phyloP scores from a whole-genome alignment of 2,329 filamentous ascomycete genomes.

The Ophiocordyceps camponoti-rufipedis region DNA sequence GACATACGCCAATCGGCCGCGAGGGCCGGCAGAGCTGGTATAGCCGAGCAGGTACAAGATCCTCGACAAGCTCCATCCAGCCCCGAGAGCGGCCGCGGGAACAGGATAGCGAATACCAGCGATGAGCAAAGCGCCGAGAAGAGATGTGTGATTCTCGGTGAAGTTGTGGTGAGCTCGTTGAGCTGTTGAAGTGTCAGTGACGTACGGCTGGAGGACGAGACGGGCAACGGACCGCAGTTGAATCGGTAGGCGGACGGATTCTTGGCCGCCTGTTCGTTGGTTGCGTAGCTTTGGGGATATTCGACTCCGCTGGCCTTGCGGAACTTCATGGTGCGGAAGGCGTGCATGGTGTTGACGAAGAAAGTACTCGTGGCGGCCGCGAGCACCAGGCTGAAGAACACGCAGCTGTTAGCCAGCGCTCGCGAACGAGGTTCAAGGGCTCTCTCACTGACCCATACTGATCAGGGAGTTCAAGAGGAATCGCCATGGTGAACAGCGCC shows the following conservation, averaged over 20 bases:
- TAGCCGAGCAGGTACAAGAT: slow-evolving; percentile 39
- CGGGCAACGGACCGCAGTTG: slow-evolving; percentile 36
- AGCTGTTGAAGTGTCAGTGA: slow-evolving; percentile 14
- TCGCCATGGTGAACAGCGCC: slow-evolving; percentile 19
- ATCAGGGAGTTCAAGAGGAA: slow-evolving; percentile 23
- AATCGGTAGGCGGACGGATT: slow-evolving; percentile 35
- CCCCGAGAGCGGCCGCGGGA: slow-evolving; percentile 28
- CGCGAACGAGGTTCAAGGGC: neutral
- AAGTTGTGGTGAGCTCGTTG: slow-evolving; percentile 47
- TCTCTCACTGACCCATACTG: slow-evolving; percentile 28
- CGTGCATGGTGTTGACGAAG: slow-evolving; percentile 38
- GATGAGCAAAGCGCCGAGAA: slow-evolving; percentile 33
- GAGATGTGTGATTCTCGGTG: slow-evolving; percentile 38
- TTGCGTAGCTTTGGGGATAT: slow-evolving; percentile 41
- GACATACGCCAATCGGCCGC: slow-evolving; percentile 22
- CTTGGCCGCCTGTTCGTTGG: slow-evolving; percentile 32
- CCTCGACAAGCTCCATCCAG: slow-evolving; percentile 32
- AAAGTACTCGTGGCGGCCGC: slow-evolving; percentile 36
- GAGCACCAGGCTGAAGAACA: slow-evolving; percentile 36
- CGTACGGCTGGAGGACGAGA: slow-evolving; percentile 2
- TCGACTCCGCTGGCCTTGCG: slow-evolving; percentile 34
- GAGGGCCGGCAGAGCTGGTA: slow-evolving; percentile 21
- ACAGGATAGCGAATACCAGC: slow-evolving; percentile 36
- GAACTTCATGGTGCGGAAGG: slow-evolving; percentile 22
- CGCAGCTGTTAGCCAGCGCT: neutral